Base-by-base conservation (phyloP, 371 early-diverging fungal genomes). In the Apophysomyces trapeziformis region DNA sequence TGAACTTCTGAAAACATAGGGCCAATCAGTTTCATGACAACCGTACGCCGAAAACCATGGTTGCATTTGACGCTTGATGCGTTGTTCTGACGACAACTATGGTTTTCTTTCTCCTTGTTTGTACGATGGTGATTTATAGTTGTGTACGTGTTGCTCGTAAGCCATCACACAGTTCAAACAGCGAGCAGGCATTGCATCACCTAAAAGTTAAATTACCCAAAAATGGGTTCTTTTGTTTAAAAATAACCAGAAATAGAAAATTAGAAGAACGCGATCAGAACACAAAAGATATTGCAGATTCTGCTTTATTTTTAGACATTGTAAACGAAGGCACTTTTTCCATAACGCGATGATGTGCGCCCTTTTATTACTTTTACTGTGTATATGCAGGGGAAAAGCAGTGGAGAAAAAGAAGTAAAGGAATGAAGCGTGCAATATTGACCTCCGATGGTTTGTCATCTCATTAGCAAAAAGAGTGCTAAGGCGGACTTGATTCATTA, bases 251-350 rank as follows among this genome's bases (percentile, higher is more conserved):
- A 50, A 50, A 50, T 50, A 50, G 54, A 50, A 50, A 50, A 50
- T 50, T 50, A 50, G 54, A 50, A 50, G 32, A 50, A 50, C 54
- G 11, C 54, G 54, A 50, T 50, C 54, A 50, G 54, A 21, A 50
- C 54, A 50, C 54, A 50, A 50, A 11, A 21, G 21, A 50, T 21
- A 50, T 50, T 50, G 9, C 18, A 50, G 21, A 21, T 16, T 50
- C 16, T 9, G 54, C 21, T 50, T 50, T 50, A 50, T 50, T 50
- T 50, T 50, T 50, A 50, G 54, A 16, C 5, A 13, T 8, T 41
- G 41, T 41, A 13, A 41, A 41, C 21, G 21, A 5, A 21, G 21
- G 32, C 32, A 26, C 32, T 26, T 18, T 50, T 21, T 5, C 4
- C 21, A 50, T 50, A 21, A 50, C 21, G 32, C 54, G 9, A 26